Conservation (phyloP, 139 green algal genomes). For the Chlorella sp. region DNA sequence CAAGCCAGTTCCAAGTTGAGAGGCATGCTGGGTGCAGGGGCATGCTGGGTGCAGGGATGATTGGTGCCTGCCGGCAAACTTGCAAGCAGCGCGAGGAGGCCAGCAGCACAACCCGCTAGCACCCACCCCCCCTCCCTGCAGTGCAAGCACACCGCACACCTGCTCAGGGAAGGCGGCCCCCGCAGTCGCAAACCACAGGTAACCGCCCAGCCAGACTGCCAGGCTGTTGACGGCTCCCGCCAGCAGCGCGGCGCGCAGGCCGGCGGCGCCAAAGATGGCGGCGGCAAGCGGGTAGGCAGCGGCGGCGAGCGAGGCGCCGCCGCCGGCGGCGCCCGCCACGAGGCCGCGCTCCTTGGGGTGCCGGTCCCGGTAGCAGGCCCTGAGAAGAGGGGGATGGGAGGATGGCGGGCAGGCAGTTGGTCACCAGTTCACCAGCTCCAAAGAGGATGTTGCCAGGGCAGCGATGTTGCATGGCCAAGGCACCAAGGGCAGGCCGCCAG, state of each 20-base stretch:
- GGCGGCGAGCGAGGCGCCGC: constrained; percentile 23
- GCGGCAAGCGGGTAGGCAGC: constrained; percentile 38
- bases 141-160: too few species aligned
- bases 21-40: too few species aligned
- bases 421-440: too few species aligned
- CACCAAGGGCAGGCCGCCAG: not conserved
- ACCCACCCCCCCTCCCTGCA: too few species aligned
- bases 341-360: constrained; percentile 49
- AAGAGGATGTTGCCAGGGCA: too few species aligned
- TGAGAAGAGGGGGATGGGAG: not conserved
- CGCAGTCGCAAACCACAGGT: constrained; percentile 61
- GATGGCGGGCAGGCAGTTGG: not conserved
- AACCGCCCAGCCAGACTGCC: constrained; percentile 51
- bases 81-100: too few species aligned
- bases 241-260: constrained; percentile 49
- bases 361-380: constrained; percentile 14
- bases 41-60: too few species aligned
- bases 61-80: too few species aligned
- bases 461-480: too few species aligned
- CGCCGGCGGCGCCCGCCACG: constrained; percentile 41
- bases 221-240: constrained; percentile 34
- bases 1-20: too few species aligned
- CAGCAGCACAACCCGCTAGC: too few species aligned
- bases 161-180: constrained; percentile 69
- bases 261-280: constrained; percentile 31